Base-by-base conservation (phyloP, 208 protist genomes). In the Zelonia costaricensis region DNA sequence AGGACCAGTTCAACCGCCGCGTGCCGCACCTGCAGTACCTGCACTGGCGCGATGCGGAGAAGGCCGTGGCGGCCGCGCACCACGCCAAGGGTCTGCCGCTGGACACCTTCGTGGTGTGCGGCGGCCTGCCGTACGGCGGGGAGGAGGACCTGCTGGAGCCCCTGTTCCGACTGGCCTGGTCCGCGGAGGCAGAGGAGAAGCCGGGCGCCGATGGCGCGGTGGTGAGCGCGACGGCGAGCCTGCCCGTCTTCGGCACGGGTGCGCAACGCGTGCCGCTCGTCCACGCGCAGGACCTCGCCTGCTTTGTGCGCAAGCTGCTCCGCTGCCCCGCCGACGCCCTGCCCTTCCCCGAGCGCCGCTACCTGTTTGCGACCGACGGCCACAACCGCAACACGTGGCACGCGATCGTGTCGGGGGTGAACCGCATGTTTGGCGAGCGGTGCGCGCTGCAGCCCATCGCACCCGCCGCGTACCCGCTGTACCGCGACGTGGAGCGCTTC, bases 1-100 rank as follows among this genome's bases (percentile, higher is more conserved):
- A 98, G 76, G 95, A 98, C 42, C 88, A 96, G 66, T 97, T 88
- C 77, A 93, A 96, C 67, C 82, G 88, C n/a, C 84, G 95, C 28
- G 80, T 95, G 52, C 89, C 95, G 10, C 95, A 98, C 69, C 71
- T 88, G 27, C 90, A 94, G 53, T 97, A 96, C 71, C 82, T 86
- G 61, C 88, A 81, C 66, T 97, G 86, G 78, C 83, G 92, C 22
- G 88, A 98, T 46, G 92, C 93, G 9, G 96, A 98, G 79, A 94
- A 92, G 53, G 78, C 88, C 10, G 84, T 94, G n/a, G 88, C 89
- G 23, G 73, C 79, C 3, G 86, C 82, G 1, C 83, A 94, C 70
- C 80, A 88, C 59, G 87, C 78, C 31, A 80, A 87, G 12, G 84
- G 87, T 1, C 77, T 86, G 1, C 84, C 82, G 5, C 58, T 98